Evolutionary conservation across 2,329 filamentous ascomycete species (phyloP).

Genomic region (Blumeria graminis): DNA sequence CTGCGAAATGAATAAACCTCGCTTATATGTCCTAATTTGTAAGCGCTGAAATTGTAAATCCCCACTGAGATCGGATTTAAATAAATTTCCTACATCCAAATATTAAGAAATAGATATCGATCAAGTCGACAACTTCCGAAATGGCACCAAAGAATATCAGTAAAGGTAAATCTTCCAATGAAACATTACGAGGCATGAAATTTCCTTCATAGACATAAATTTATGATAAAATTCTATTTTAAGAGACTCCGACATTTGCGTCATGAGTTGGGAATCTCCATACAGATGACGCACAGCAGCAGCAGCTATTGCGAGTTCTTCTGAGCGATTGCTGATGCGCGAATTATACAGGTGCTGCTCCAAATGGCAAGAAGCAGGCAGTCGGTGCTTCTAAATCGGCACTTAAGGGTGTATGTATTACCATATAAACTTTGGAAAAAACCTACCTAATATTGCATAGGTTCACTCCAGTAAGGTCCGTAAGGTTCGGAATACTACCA

Average conservation of each 20-base stretch:
- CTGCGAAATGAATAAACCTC: not conserved
- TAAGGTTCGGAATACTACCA: slow-evolving; percentile 80
- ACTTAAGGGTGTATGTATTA: slow-evolving; percentile 71
- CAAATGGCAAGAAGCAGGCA: slow-evolving; percentile 57
- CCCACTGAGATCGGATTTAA: not conserved
- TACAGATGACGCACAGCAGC: slow-evolving; percentile 24
- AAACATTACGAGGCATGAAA: not conserved
- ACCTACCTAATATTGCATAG: slow-evolving; percentile 18
- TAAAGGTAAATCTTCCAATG: slow-evolving; percentile 15
- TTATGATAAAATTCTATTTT: too few species aligned
- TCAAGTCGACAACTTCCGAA: slow-evolving; percentile 9
- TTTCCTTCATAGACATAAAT: not conserved
- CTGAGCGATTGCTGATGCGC: slow-evolving; percentile 48
- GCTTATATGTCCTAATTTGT: not conserved
- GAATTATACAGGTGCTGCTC: slow-evolving; percentile 28
- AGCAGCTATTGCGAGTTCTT: slow-evolving; percentile 55
- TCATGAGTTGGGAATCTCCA: slow-evolving; percentile 6
- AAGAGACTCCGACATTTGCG: too few species aligned
- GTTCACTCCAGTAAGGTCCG: slow-evolving; percentile 62
- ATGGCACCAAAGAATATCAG: slow-evolving; percentile 16
- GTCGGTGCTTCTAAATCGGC: slow-evolving; percentile 85
- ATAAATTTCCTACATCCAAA: slow-evolving; percentile 1
- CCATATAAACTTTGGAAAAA: slow-evolving; percentile 8
- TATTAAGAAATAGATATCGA: slow-evolving; percentile 3
- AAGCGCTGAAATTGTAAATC: not conserved